Conservation (phyloP, 1,284 basidiomycete species). For the Rhodotorula sp. region DNA sequence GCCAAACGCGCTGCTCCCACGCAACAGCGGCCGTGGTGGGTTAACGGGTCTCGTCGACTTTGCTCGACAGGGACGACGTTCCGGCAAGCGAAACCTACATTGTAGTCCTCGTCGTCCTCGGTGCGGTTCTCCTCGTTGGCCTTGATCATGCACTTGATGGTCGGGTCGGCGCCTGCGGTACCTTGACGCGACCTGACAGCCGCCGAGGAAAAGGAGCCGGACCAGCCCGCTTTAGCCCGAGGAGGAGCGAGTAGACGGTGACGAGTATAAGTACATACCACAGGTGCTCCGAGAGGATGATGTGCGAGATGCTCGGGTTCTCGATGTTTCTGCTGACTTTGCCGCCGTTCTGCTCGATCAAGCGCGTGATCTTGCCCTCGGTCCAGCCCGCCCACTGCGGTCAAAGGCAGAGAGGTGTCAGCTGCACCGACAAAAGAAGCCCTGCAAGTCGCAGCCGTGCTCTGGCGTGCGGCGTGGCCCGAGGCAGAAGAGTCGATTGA, state of each 20-base stretch:
- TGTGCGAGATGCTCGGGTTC: not conserved
- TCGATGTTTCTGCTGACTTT: not conserved
- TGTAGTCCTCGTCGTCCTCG: not conserved
- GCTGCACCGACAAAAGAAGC: no score
- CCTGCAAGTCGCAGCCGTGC: no score
- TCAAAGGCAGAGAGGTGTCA: no score
- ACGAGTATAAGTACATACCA: no score
- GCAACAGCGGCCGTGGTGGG: not conserved
- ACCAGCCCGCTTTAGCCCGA: not conserved
- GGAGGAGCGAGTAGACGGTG: not conserved
- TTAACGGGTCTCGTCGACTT: not conserved
- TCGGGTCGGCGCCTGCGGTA: not conserved
- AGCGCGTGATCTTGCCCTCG: not conserved
- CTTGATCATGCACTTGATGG: not conserved
- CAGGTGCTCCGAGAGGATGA: not conserved
- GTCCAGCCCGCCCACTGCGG: not conserved
- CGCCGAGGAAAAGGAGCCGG: not conserved
- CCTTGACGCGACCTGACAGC: not conserved
- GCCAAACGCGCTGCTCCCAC: slow-evolving; percentile 15
- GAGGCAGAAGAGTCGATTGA: no score
- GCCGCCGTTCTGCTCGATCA: not conserved
- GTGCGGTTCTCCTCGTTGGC: slow-evolving; percentile 7
- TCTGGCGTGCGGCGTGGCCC: no score
- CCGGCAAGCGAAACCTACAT: not conserved
- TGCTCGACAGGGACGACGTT: not conserved